Conservation (phyloP, 352 stramenopile genomes). For the Elongisporangium anandrum region DNA sequence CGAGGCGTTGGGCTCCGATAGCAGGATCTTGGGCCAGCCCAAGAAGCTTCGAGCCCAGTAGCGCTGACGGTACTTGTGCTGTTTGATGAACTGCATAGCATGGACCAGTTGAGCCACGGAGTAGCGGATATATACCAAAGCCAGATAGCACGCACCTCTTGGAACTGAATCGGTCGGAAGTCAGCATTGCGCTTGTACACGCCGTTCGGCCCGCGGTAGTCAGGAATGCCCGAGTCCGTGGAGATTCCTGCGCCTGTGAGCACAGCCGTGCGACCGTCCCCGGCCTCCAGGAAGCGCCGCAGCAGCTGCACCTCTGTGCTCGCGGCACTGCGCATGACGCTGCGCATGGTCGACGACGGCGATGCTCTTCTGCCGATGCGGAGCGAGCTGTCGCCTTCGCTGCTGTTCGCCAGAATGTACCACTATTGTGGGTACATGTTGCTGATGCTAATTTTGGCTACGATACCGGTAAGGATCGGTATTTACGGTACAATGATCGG, state of each 20-base stretch:
- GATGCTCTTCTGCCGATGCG: not conserved
- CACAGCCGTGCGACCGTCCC: constrained; percentile 51
- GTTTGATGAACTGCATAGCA: constrained; percentile 41
- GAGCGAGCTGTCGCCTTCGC: not conserved
- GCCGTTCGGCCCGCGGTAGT: constrained; percentile 94
- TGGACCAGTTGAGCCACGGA: not conserved
- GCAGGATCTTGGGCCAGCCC: constrained; percentile 81
- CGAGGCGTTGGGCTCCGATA: constrained; percentile 80
- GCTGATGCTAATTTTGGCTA: not conserved
- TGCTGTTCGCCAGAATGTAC: not conserved
- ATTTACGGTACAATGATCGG: not conserved
- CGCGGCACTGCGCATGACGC: not conserved
- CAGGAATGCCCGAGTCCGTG: constrained; percentile 96
- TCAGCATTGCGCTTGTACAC: constrained; percentile 94
- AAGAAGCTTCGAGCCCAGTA: constrained; percentile 93
- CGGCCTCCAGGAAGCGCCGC: constrained; percentile 49
- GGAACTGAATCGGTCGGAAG: constrained; percentile 94
- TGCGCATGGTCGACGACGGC: not conserved
- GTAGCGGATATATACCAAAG: constrained; percentile 32
- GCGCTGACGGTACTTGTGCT: constrained; percentile 78
- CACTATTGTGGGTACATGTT: not conserved
- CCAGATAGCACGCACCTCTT: constrained; percentile 79
- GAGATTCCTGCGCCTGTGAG: constrained; percentile 95
- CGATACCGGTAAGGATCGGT: not conserved
- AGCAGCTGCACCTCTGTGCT: constrained; percentile 29